These are phyloP conservation scores for Gossypium turneri DNA, from an alignment of 345 rosid genomes.

Conservation along the genomic window DNA sequence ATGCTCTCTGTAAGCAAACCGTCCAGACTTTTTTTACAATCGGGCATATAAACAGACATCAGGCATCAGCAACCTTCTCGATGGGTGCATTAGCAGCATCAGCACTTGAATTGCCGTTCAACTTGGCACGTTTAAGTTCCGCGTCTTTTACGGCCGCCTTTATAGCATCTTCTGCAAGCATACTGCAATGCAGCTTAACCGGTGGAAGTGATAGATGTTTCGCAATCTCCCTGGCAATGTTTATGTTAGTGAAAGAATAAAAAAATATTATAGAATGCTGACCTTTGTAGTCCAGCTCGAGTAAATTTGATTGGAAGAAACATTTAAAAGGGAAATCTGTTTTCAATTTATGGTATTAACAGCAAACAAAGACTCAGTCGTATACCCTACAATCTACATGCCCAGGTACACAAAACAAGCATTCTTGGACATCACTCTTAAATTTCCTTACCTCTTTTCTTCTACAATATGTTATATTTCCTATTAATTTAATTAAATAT, in stretches of 20 bases:
- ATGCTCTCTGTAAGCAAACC: not conserved
- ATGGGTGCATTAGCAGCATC: constrained; percentile 18
- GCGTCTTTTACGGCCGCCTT: constrained; percentile 95
- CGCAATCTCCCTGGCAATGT: constrained; percentile 68
- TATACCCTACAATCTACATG: too few relatives aligned
- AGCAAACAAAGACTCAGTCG: too few relatives aligned
- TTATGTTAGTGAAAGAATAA: not conserved
- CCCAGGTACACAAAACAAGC: not conserved
- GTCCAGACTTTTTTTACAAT: not conserved
- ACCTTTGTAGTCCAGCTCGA: not conserved
- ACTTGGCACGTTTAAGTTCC: constrained; percentile 54
- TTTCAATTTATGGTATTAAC: not conserved
- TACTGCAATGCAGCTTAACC: constrained; percentile 98
- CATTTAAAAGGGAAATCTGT: not conserved
- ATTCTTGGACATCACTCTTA: not conserved
- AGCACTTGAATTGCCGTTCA: constrained; percentile 14
- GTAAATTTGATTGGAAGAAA: not conserved
- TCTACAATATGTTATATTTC: not conserved
- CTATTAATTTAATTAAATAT: not conserved
- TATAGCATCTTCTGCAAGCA: constrained; percentile 99
- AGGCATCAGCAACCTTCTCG: constrained; percentile 50
- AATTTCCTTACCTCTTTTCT: not conserved
- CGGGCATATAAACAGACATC: constrained; percentile 4
- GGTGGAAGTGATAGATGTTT: constrained; percentile 98
- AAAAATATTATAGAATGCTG: not conserved